Base-by-base conservation (phyloP, 73 alveolate genomes). In the Paramecium primaurelia region DNA sequence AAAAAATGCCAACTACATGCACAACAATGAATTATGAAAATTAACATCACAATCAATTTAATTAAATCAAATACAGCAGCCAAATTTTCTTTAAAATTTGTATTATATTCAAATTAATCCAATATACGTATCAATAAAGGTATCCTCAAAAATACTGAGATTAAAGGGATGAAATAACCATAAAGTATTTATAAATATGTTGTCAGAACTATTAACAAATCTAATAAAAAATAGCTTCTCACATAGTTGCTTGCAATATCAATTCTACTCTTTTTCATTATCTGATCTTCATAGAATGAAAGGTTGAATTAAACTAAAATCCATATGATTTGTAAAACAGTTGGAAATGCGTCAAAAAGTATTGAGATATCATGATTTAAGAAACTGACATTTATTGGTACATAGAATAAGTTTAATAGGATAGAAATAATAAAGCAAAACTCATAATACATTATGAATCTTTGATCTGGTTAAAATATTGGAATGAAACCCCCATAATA, bases 1-100 rank as follows among this genome's bases (percentile, higher is more conserved):
- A 88, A 59, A 88, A 12, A 88, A 88, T 88, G 91, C 71, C 86
- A 88, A 42, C 89, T 80, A 47, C 94, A 88, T 22, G 91, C 94
- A 88, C 94, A 88, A 36, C 77, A 44, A 42, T 88, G 94, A 71
- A 84, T 80, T 38, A 71, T 71, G 40, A 69, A 60, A 22, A 88
- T 45, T 60, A 88, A 47, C 37, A 58, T 69, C 25, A 88, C 59
- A 28, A 88, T 71, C 64, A 88, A 30, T 71, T 88, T 88, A 37
- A 51, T 25, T 6, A 88, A 38, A 38, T 88, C 94, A 49, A 88
- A 71, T 44, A 80, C 49, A 8, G 91, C 75, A 45, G 71, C 47
- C 5, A 80, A 2, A n/a, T 80, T 26, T 36, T 80, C 91, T 9
- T 40, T 80, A 25, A 80, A 80, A 28, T 73, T 34, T 34, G 58